These are phyloP conservation scores for Blepharisma stoltei DNA, from an alignment of 73 alveolate genomes.

Conservation along the genomic window DNA sequence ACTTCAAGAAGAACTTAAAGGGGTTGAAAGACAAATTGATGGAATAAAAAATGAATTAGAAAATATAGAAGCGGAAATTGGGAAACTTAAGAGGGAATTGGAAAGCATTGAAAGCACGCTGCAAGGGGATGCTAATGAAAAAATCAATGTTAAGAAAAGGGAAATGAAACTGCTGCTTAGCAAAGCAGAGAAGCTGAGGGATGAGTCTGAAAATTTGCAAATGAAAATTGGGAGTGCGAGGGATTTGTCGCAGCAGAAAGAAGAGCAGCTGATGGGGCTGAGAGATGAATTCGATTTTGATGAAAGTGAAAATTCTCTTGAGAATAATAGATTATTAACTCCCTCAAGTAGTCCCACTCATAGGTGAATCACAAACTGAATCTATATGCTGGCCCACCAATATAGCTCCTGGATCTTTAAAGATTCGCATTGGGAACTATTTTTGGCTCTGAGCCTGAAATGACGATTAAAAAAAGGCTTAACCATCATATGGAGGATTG, in stretches of 20 bases:
- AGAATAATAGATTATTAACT: no score
- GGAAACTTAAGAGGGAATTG: neutral
- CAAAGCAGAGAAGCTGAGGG: neutral
- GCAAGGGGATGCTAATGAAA: neutral
- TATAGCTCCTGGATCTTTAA: no score
- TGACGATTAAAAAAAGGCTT: no score
- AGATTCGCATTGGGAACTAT: no score
- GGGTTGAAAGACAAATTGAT: neutral
- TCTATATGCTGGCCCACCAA: no score
- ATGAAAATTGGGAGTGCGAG: neutral
- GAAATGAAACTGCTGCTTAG: neutral
- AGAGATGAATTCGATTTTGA: no score
- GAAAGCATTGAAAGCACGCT: constrained; percentile 6
- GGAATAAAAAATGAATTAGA: constrained; percentile 8
- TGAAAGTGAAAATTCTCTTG: no score
- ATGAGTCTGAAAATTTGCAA: neutral
- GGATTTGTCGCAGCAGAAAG: neutral
- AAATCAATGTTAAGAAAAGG: neutral
- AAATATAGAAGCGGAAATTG: neutral
- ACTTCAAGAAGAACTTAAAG: neutral
- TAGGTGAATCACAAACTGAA: no score
- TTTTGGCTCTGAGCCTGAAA: no score
- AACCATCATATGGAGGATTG: no score
- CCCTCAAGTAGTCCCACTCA: no score
- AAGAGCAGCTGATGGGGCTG: neutral